Evolutionary conservation across 108 stramenopile genomes (phyloP).

Genomic region (Aureococcus anophagefferens): DNA sequence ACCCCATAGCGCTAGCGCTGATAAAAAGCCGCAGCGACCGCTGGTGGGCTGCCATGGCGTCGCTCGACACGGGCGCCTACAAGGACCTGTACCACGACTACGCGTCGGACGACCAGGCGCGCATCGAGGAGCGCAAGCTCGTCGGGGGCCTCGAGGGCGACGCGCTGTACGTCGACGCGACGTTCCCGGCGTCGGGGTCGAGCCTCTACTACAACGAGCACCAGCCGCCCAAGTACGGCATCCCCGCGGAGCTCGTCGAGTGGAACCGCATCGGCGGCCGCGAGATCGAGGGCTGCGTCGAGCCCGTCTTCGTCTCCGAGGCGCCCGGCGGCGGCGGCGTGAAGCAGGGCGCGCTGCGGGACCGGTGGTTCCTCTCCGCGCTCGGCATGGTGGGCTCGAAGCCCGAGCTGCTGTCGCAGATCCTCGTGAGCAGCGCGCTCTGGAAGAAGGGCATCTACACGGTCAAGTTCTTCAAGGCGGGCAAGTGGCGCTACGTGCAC

Average conservation of each 20-base stretch:
- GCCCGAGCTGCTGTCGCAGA: slow-evolving; percentile 1
- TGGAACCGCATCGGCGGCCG: slow-evolving; percentile 4
- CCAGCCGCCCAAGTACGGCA: not conserved
- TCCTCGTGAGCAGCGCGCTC: slow-evolving; percentile 29
- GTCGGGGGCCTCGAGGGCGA: slow-evolving; percentile 1
- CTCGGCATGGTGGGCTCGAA: slow-evolving; percentile 4
- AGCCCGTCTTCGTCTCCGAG: not conserved
- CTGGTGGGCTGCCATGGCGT: too few species aligned
- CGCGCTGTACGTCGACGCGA: not conserved
- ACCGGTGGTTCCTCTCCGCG: slow-evolving; percentile 12
- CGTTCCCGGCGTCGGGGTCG: not conserved
- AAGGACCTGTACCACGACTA: not conserved
- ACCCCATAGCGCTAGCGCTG: too few species aligned
- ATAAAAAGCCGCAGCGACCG: too few species aligned
- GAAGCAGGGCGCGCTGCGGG: slow-evolving; percentile 10
- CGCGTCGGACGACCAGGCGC: slow-evolving; percentile 1
- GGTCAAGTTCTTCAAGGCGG: not conserved
- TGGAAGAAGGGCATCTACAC: slow-evolving; percentile 15
- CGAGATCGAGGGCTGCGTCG: not conserved
- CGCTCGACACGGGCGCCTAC: too few species aligned
- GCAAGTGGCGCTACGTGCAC: slow-evolving; percentile 38
- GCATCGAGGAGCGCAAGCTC: not conserved
- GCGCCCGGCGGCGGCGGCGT: not conserved
- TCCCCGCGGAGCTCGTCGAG: slow-evolving; percentile 4
- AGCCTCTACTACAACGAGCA: not conserved